Percentiles rank a stretch among this genome's conserved stretches.
Evolutionary conservation across 2,329 filamentous ascomycete species (phyloP).

Genomic region (Cryphonectria carpinicola): DNA sequence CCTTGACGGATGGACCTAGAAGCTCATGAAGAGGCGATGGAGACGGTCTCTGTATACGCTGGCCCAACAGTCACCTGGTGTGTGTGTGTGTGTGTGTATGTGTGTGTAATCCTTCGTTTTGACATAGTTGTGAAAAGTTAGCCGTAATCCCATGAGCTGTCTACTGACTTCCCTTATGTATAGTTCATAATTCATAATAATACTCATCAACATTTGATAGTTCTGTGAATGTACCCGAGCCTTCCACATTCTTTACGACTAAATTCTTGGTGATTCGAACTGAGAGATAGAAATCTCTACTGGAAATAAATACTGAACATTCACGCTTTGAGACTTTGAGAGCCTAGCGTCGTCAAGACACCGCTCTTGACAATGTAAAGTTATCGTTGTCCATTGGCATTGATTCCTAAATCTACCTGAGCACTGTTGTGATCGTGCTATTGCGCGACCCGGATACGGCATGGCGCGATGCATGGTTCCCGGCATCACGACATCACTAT

Average conservation of each 20-base stretch:
- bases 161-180: neutral
- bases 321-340: too few relatives aligned
- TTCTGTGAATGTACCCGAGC: too few relatives aligned
- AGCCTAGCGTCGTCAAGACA: too few relatives aligned
- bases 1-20: slow-evolving; percentile 70
- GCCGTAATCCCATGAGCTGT: neutral
- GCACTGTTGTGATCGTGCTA: neutral
- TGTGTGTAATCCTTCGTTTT: neutral
- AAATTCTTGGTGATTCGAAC: too few relatives aligned
- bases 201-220: too few relatives aligned
- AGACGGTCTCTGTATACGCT: neutral
- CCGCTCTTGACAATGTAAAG: too few relatives aligned
- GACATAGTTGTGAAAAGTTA: neutral
- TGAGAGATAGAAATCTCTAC: too few relatives aligned
- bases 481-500: neutral
- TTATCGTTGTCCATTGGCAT: neutral
- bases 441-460: neutral
- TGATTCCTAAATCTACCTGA: neutral
- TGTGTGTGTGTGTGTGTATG: neutral
- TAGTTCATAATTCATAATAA: neutral
- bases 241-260: too few relatives aligned
- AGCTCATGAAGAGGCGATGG: neutral
- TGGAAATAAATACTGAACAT: too few relatives aligned
- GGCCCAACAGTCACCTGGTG: neutral
- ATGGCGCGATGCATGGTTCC: neutral